Evolutionary conservation across 2,329 filamentous ascomycete species (phyloP), one percentile per base, ranked within the genome.

Genomic region (Neobulgaria alba): DNA sequence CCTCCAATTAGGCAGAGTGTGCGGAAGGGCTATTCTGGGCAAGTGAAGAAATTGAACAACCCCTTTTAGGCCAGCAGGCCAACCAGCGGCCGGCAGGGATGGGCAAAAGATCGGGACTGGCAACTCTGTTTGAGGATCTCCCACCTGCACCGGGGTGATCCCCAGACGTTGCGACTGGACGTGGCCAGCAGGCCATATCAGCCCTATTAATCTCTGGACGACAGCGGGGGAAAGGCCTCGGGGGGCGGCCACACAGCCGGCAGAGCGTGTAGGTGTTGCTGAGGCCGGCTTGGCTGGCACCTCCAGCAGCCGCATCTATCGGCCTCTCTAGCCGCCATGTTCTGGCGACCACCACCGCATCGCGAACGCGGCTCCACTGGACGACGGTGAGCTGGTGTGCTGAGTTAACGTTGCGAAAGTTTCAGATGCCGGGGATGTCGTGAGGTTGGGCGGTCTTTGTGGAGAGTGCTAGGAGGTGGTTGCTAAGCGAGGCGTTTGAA

Each of bases 51-150:
- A n/a, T n/a, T n/a, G n/a, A n/a, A n/a, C n/a, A n/a, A 12, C 23
- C 23, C 23, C 23, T 26, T 26, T 26, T 26, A 12, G 12, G 23
- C 12, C n/a, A n/a, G n/a, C n/a, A n/a, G n/a, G n/a, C n/a, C n/a
- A n/a, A n/a, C n/a, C n/a, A n/a, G n/a, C n/a, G 17, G 32, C 47
- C 48, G n/a, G 36, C 15, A n/a, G 43, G 48, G 54, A 53, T 54
- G 49, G 53, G 51, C 38, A 46, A 44, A 51, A 56, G 51, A 55
- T 56, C 48, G 46, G 49, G 44, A 26, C 23, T 26, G 23, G n/a
- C n/a, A n/a, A n/a, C n/a, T 45, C 47, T 49, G 54, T 57, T 57
- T 56, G 54, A 58, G 53, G 54, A 58, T 58, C 55, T 52, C 46
- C 50, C 48, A 49, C 46, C 41, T 36, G 38, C 30, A 36, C 50